Percentiles rank a stretch among this genome's conserved stretches.
Evolutionary conservation across 192 early-diverging fungal genomes (phyloP).

Genomic region (Entrophospora sp.): DNA sequence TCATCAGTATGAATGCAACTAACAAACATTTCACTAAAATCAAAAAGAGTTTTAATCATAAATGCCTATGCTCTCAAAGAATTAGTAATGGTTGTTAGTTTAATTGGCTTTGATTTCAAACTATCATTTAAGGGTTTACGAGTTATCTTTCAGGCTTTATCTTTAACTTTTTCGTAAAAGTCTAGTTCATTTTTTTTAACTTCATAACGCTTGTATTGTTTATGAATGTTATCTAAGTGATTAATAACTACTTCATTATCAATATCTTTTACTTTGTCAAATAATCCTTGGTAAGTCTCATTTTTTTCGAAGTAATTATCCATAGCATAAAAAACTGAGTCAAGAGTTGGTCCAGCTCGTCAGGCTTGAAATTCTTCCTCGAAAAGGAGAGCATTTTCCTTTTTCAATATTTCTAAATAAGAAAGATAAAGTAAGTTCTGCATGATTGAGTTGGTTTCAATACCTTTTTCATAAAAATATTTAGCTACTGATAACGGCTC

Average conservation of each 20-base stretch:
- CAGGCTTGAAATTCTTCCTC: background rate
- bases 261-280: background rate
- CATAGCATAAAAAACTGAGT: background rate
- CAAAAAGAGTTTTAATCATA: background rate
- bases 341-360: background rate
- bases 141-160: background rate
- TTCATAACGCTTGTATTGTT: background rate
- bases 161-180: background rate
- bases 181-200: background rate
- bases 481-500: conserved; percentile 1
- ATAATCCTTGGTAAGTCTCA: background rate
- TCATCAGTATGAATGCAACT: background rate
- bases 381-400: background rate
- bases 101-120: background rate
- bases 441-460: background rate
- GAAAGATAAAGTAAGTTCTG: background rate
- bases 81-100: background rate
- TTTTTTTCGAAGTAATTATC: background rate
- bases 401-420: conserved; percentile 3
- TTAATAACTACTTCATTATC: background rate
- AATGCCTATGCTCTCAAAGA: background rate
- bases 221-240: background rate
- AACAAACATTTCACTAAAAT: background rate
- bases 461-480: background rate
- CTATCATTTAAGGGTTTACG: background rate